These are phyloP conservation scores for Tieghemiomyces parasiticus DNA, from an alignment of 192 early-diverging fungal genomes.

Conservation along the genomic window DNA sequence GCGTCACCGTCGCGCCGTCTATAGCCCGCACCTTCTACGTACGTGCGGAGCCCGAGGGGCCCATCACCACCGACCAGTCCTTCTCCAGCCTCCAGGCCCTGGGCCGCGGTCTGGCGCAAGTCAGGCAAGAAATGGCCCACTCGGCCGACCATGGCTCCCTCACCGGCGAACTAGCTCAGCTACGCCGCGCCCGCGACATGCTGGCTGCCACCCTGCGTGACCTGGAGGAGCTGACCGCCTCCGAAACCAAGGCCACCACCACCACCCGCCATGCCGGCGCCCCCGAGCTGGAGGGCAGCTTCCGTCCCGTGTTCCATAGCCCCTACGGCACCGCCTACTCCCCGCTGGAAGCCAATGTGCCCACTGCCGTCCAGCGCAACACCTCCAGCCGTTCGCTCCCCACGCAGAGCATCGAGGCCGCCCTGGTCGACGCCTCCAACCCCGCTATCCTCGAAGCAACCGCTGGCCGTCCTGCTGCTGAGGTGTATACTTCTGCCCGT, in stretches of 20 bases:
- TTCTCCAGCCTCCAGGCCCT: background rate
- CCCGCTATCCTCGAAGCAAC: background rate
- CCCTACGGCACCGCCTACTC: slow-evolving; percentile 8
- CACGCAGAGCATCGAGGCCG: background rate
- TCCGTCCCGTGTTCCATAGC: slow-evolving; percentile 6
- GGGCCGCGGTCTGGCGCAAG: background rate
- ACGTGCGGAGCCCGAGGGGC: background rate
- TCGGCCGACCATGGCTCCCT: slow-evolving; percentile 1
- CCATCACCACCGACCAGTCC: background rate
- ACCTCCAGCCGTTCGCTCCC: background rate
- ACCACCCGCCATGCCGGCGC: background rate
- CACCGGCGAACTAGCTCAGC: background rate
- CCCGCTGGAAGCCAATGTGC: background rate
- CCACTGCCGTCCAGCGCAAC: background rate
- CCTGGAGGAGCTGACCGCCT: background rate
- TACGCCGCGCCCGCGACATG: slow-evolving; percentile 7
- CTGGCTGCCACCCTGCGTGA: background rate
- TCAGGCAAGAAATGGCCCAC: background rate
- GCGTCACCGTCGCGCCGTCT: background rate
- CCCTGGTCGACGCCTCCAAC: background rate
- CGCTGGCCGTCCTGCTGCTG: background rate
- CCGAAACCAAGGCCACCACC: background rate
- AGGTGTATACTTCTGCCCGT: background rate
- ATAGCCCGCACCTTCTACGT: slow-evolving; percentile 1
- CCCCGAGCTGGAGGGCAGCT: background rate